A percentile compares a stretch with the other conserved stretches of the same genome.
Conservation (phyloP, 1,284 basidiomycete genomes). For the Cronartium quercuum region DNA sequence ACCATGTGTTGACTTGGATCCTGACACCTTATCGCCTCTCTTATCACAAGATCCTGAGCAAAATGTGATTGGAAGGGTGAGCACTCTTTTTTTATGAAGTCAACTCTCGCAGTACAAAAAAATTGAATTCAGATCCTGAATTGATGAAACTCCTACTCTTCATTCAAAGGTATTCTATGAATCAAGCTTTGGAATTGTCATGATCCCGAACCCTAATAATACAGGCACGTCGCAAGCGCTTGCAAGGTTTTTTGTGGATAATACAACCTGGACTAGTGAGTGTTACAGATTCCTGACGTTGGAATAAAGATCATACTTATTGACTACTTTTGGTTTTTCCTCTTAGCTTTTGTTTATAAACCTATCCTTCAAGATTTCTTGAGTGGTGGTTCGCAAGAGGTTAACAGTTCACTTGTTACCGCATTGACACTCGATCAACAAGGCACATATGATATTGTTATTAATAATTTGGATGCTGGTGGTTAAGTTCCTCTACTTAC, state of each 20-base stretch:
- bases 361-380: background rate
- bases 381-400: background rate
- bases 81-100: background rate
- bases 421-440: background rate
- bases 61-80: slow-evolving; percentile 16
- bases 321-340: no score
- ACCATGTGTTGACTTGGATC: slow-evolving; percentile 27
- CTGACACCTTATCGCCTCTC: background rate
- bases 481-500: background rate
- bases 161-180: slow-evolving; percentile 30
- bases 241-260: slow-evolving; percentile 35
- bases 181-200: slow-evolving; percentile 20
- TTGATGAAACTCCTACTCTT: background rate
- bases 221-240: slow-evolving; percentile 2
- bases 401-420: background rate
- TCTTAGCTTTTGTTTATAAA: background rate
- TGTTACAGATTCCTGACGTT: no score
- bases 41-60: background rate
- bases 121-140: no score
- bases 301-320: no score
- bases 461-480: slow-evolving; percentile 48
- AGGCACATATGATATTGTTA: slow-evolving; percentile 44
- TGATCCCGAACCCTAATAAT: background rate
- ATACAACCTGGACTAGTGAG: slow-evolving; percentile 31
- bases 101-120: no score